phyloP scores from a whole-genome alignment of 306 rosid species.

The Fragaria vesca region DNA sequence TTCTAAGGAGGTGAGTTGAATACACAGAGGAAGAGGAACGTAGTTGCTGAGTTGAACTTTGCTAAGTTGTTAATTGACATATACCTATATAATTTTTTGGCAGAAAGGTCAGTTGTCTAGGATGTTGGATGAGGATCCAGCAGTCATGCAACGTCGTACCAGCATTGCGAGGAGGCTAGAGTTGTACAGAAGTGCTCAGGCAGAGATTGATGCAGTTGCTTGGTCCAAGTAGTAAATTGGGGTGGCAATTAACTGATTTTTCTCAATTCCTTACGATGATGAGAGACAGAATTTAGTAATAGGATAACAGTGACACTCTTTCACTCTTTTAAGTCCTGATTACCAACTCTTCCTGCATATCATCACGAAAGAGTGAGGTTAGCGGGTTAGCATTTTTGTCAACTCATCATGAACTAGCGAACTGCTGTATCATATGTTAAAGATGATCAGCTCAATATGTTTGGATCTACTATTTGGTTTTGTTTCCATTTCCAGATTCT shows the following conservation, averaged over 20 bases:
- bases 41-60: background rate
- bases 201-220: slow-evolving; percentile 41
- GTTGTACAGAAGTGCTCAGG: slow-evolving; percentile 41
- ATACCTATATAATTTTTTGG: background rate
- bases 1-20: slow-evolving; percentile 30
- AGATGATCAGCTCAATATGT: background rate
- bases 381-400: slow-evolving; percentile 3
- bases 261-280: background rate
- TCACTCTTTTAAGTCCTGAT: background rate
- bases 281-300: background rate
- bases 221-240: slow-evolving; percentile 28
- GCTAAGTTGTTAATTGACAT: background rate
- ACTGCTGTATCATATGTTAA: background rate
- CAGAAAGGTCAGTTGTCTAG: slow-evolving; percentile 36
- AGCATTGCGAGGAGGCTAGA: slow-evolving; percentile 37
- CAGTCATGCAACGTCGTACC: slow-evolving; percentile 43
- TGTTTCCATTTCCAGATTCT: background rate
- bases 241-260: background rate
- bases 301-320: slow-evolving; percentile 2
- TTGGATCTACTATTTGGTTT: background rate
- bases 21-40: background rate
- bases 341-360: background rate
- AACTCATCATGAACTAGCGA: background rate
- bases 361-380: background rate
- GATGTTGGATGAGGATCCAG: slow-evolving; percentile 43